Evolutionary conservation across 306 rosid genomes (phyloP), one percentile per base, ranked within the genome.

Genomic region (Corylus americana): DNA sequence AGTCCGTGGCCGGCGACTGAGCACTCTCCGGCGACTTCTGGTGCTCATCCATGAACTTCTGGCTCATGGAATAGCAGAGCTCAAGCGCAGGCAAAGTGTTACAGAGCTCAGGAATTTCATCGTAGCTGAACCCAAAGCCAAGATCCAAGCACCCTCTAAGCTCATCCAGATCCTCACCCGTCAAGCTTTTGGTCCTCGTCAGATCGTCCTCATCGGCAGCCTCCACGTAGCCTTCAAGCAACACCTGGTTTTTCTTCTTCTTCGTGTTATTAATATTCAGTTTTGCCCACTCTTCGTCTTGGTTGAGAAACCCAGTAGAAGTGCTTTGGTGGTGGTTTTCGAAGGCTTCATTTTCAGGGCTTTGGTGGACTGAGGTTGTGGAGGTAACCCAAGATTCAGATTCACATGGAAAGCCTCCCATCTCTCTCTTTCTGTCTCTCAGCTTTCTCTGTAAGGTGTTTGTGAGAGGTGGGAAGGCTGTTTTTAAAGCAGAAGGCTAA

Each of bases 41-140:
- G 39, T 81, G 84, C 7, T 88, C 90, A 47, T 88, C 92, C 67
- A 81, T 90, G 79, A 80, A 90, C 85, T 89, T 91, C 79, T 89
- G 93, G 68, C 90, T 89, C 91, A 94, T 90, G 12, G 96, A 92
- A 78, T 94, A 92, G 37, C 97, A 94, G 58, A 94, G 86, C 71
- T 94, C 94, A 0, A 94, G 91, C 2, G 97, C 98, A 0, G 97
- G 98, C 80, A 94, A 88, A 0, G 97, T 94, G 88, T 91, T 94
- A 39, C 94, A 87, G 12, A 94, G 92, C 90, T 90, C 94, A 0
- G 97, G 98, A 76, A 94, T 94, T 82, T 94, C 97, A 3, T 94
- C 90, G 27, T 94, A 94, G 79, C 90, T 89, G 86, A 94, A 94
- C 1, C 97, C 97, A 63, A 94, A 94, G 13, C 98, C 97, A 3